Base-by-base conservation (phyloP, 1,284 basidiomycete species). In the Lignosus rhinocerotis region DNA sequence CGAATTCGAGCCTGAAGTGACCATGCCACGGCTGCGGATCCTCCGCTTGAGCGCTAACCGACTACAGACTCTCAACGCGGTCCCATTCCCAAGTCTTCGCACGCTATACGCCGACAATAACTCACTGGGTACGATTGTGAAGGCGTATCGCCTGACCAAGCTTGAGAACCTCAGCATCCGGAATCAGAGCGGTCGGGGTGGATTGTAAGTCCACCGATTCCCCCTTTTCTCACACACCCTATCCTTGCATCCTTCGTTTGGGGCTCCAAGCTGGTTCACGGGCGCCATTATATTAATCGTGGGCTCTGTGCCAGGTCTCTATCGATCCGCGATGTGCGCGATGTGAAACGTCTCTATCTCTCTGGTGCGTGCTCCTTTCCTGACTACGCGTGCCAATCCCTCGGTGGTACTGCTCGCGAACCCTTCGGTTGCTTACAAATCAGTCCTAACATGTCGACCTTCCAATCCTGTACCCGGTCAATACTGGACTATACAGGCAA, bases 41-140 rank as follows among this genome's bases (percentile, higher is more conserved):
- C 82, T 99, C 58, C 88, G 94, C 25, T 76, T 92, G 52, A 95
- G 92, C 76, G 86, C 86, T 69, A 99, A 99, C 75, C 80, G 83
- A 43, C 75, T 99, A 59, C 75, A 80, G 52, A 72, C 76, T 57
- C 78, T 99, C 51, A 83, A 95, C 70, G 82, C 91, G 49, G 80
- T 80, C 17, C 76, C 78, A 16, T 85, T 92, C 70, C 80, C 85
- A 6, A 88, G 88, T 68, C 76, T 98, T 63, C 87, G 94, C 63
- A 98, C 94, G 63, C 82, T 98, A 31, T 98, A 97, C 73, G 86
- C 92, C 67, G 96, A 99, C 78, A 89, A 90, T 72, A 98, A 98
- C 73, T 75, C 78, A 34, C 79, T 99, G 25, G 75, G 74, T 66
- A 79, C 68, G 67, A 79, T 84, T 64, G 73, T 68, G 55, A 83